Base-by-base conservation (phyloP, 2,329 filamentous ascomycete species). In the Epichloe coenophiala region DNA sequence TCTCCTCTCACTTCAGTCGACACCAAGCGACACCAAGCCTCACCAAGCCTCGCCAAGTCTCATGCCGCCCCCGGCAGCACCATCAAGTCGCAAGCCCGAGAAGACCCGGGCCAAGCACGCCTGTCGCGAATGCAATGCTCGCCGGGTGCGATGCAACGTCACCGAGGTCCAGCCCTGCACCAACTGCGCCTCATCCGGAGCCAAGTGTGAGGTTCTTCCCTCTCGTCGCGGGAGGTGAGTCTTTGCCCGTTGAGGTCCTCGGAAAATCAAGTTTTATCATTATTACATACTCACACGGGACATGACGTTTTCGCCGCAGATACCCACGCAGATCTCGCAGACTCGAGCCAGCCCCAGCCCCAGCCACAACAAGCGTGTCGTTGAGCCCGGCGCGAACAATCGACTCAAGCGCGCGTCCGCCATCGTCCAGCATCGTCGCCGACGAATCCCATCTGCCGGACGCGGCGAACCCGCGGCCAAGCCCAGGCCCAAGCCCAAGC, bases 71-170 rank as follows among this genome's bases (percentile, higher is more conserved):
- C 15, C 15, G 21, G 15, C 44, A 41, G 15, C 35, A 33, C 23
- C 36, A 8, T 19, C 45, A 15, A 17, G 12, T n/a, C 36, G n/a
- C 17, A 53, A 45, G 21, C 71, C 72, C 40, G 62, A 60, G 40
- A 61, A 63, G 48, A 59, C 59, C 31, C 60, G 64, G 31, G 65
- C 65, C 6, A 66, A 65, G 49, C 65, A 64, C 48, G 65, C 64
- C 19, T 67, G 65, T 51, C 61, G 62, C 43, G 56, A 61, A 44
- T 67, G 65, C 58, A 66, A 67, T 54, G 52, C 58, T 37, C 59
- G 65, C 8, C 59, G 65, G 11, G 63, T 67, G 41, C 60, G 59
- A n/a, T 67, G 65, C 57, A 60, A 67, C 54, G 64, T 67, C 43
- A 65, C 57, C 27, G 63, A 66, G 50, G 52, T 51, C 17, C 58